Conservation (phyloP, 192 early-diverging fungal genomes). For the Coemansia sp. region DNA sequence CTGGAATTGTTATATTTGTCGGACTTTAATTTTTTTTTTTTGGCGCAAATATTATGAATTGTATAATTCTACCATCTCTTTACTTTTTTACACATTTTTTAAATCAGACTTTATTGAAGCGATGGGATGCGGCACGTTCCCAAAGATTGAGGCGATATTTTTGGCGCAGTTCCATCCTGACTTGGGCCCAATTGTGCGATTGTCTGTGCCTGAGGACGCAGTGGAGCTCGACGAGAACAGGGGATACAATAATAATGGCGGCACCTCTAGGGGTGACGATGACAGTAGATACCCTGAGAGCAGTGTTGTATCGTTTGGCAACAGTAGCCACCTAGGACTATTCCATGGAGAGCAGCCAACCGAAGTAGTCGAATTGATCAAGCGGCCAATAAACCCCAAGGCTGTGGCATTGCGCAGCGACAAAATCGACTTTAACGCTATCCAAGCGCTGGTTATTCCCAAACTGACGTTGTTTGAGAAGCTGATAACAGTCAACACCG, state of each 20-base stretch:
- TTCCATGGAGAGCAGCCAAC: conserved; percentile 5
- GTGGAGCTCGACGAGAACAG: conserved; percentile 34
- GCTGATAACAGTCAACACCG: conserved; percentile 51
- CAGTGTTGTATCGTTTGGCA: not conserved
- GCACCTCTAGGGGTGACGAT: not conserved
- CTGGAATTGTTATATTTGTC: not conserved
- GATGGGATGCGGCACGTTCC: conserved; percentile 24
- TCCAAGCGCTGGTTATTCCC: conserved; percentile 54
- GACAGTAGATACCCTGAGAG: not conserved
- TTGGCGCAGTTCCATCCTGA: conserved; percentile 51
- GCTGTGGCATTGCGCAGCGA: not conserved
- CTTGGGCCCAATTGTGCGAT: conserved; percentile 44
- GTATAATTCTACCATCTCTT: not conserved
- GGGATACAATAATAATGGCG: conserved; percentile 12
- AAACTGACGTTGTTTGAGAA: conserved; percentile 52
- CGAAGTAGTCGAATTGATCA: conserved; percentile 29
- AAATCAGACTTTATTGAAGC: not conserved
- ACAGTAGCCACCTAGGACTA: not conserved
- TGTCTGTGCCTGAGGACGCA: conserved; percentile 48
- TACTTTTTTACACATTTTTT: not conserved
- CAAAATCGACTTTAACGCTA: conserved; percentile 58
- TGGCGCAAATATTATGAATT: not conserved
- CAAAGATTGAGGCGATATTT: conserved; percentile 49
- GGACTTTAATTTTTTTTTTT: not conserved
- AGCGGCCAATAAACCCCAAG: conserved; percentile 19